phyloP scores from a whole-genome alignment of 495 filamentous ascomycete genomes.

The Xylaria scruposa region DNA sequence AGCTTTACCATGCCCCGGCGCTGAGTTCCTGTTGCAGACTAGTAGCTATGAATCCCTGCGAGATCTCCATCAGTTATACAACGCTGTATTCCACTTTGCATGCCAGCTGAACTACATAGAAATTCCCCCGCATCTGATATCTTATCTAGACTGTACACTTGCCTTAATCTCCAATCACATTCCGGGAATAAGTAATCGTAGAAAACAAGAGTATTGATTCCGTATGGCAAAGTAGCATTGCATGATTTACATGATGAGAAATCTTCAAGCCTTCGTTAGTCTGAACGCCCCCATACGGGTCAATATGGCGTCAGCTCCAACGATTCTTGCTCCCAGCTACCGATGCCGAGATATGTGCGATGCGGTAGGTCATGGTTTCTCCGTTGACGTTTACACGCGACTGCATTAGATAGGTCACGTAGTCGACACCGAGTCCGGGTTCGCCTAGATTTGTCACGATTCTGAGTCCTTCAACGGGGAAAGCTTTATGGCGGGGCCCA shows the following conservation, averaged over 20 bases:
- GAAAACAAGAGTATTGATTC: background rate
- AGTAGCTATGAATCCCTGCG: background rate
- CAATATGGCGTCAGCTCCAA: background rate
- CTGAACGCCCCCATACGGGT: background rate
- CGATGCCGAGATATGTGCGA: background rate
- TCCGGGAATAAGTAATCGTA: constrained; percentile 5
- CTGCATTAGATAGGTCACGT: background rate
- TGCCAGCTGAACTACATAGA: background rate
- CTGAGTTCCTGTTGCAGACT: constrained; percentile 1
- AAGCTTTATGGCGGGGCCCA: background rate
- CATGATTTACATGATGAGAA: constrained; percentile 3
- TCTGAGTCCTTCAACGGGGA: background rate
- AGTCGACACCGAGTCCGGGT: background rate
- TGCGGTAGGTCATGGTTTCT: background rate
- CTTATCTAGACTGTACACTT: constrained; percentile 1
- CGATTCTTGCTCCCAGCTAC: background rate
- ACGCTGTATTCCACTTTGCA: background rate
- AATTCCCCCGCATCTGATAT: background rate
- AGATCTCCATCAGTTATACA: constrained; percentile 1
- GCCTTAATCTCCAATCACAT: background rate
- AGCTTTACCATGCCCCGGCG: background rate
- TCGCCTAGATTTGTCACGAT: background rate
- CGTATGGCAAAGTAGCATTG: constrained; percentile 12
- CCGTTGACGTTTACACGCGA: background rate
- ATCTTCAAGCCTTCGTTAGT: background rate